These are phyloP conservation scores for Citrullus colocynthis DNA, from an alignment of 306 rosid species.

Conservation along the genomic window DNA sequence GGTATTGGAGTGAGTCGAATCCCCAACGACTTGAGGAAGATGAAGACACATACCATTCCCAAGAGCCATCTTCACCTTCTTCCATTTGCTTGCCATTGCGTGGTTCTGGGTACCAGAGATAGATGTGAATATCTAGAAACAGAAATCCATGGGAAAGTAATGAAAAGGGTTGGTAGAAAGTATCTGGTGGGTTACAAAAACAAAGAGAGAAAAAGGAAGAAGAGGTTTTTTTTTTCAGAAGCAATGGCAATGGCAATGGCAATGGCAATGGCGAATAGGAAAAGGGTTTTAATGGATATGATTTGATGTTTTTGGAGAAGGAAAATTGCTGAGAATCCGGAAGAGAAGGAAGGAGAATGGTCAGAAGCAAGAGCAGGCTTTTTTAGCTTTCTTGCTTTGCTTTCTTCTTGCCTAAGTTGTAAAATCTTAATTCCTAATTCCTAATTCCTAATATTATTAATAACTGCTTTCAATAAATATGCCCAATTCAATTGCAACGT, in stretches of 20 bases:
- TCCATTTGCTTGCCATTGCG: slow-evolving; percentile 72
- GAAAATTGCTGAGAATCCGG: not conserved
- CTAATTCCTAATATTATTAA: too few species aligned
- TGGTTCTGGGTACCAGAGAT: not conserved
- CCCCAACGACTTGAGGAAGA: not conserved
- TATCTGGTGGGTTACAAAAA: not conserved
- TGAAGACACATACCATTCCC: slow-evolving; percentile 36
- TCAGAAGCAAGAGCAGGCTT: not conserved
- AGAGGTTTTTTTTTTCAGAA: not conserved
- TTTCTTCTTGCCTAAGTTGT: not conserved
- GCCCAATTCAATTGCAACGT: not conserved
- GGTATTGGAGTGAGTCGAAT: slow-evolving; percentile 11
- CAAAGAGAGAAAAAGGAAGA: not conserved
- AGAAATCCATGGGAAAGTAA: not conserved
- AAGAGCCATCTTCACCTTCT: slow-evolving; percentile 63
- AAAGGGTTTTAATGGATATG: not conserved
- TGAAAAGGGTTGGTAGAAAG: not conserved
- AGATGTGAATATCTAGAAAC: not conserved
- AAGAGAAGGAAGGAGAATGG: not conserved
- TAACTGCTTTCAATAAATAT: not conserved
- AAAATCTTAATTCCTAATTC: not conserved
- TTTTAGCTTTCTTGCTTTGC: not conserved
- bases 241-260: not conserved
- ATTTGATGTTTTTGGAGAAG: not conserved
- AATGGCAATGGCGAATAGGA: not conserved